Conservation (phyloP, 2,329 filamentous ascomycete species). For the Ophiosphaerella narmari region DNA sequence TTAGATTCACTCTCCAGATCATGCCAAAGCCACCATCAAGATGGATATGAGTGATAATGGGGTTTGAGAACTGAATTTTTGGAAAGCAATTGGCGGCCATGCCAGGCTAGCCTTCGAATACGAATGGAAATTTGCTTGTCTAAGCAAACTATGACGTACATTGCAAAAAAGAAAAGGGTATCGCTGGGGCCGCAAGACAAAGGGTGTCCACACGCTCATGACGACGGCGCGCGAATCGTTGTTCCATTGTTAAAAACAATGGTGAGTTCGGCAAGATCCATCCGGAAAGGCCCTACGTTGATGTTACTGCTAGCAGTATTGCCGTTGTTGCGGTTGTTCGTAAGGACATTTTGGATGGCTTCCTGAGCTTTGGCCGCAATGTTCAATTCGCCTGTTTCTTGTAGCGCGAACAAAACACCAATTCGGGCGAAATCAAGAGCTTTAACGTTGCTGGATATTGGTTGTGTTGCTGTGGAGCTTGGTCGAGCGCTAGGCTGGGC, state of each 20-base stretch:
- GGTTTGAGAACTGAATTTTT: slow-evolving; percentile 1
- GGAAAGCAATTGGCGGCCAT: slow-evolving; percentile 1
- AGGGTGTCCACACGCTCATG: neutral
- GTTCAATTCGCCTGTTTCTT: slow-evolving; percentile 47
- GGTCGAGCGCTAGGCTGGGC: slow-evolving; percentile 12
- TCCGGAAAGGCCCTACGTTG: slow-evolving; percentile 34
- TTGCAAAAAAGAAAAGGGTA: slow-evolving; percentile 18
- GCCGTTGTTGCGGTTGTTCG: slow-evolving; percentile 34
- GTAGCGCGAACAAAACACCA: slow-evolving; percentile 52
- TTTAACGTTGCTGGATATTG: slow-evolving; percentile 42
- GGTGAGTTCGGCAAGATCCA: slow-evolving; percentile 38
- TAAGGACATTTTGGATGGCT: slow-evolving; percentile 46
- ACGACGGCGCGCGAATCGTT: slow-evolving; percentile 23
- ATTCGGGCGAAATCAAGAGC: slow-evolving; percentile 53
- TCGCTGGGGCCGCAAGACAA: slow-evolving; percentile 12
- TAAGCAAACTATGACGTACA: neutral
- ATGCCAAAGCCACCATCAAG: slow-evolving; percentile 24
- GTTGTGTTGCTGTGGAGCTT: slow-evolving; percentile 26
- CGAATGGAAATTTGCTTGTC: too few relatives aligned
- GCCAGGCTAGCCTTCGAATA: neutral
- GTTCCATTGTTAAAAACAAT: slow-evolving; percentile 43
- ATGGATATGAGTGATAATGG: slow-evolving; percentile 20
- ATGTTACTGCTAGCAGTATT: slow-evolving; percentile 28
- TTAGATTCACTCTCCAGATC: slow-evolving; percentile 37
- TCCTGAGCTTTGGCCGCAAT: slow-evolving; percentile 51